These are phyloP conservation scores for Jatropha multifida DNA, from an alignment of 441 rosid species.

Conservation along the genomic window DNA sequence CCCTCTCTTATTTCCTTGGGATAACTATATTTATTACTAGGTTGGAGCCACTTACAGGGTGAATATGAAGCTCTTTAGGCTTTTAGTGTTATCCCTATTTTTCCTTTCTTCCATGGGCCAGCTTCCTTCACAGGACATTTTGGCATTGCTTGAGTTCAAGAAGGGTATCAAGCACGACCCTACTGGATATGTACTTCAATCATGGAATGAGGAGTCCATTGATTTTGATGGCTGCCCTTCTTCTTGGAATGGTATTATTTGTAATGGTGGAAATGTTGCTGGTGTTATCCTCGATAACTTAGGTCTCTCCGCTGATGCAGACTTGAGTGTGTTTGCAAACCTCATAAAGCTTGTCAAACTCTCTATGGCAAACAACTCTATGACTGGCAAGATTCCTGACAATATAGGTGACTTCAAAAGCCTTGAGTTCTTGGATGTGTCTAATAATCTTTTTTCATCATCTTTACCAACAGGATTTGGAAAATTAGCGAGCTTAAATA, in stretches of 20 bases:
- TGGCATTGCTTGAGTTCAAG: constrained; percentile 92
- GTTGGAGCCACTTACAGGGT: constrained; percentile 18
- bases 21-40: constrained; percentile 23
- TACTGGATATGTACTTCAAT: constrained; percentile 79
- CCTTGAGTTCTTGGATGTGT: constrained; percentile 79
- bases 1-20: constrained; percentile 14
- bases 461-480: constrained; percentile 63
- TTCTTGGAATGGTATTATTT: constrained; percentile 94
- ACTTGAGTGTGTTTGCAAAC: constrained; percentile 73
- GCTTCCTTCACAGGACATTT: constrained; percentile 95
- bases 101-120: constrained; percentile 67
- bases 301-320: constrained; percentile 74
- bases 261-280: constrained; percentile 90
- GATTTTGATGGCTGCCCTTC: constrained; percentile 96
- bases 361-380: constrained; percentile 85
- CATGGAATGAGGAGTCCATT: constrained; percentile 97
- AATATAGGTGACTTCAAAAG: constrained; percentile 58
- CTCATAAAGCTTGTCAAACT: constrained; percentile 89
- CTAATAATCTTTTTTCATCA: constrained; percentile 72
- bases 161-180: constrained; percentile 95
- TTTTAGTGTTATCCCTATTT: constrained; percentile 45
- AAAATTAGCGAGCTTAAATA: constrained; percentile 56
- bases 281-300: constrained; percentile 80
- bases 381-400: constrained; percentile 63
- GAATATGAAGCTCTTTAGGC: constrained; percentile 55